Conservation (phyloP, 1,139 yeast genomes). For the Debaryomycetaceae sp. region DNA sequence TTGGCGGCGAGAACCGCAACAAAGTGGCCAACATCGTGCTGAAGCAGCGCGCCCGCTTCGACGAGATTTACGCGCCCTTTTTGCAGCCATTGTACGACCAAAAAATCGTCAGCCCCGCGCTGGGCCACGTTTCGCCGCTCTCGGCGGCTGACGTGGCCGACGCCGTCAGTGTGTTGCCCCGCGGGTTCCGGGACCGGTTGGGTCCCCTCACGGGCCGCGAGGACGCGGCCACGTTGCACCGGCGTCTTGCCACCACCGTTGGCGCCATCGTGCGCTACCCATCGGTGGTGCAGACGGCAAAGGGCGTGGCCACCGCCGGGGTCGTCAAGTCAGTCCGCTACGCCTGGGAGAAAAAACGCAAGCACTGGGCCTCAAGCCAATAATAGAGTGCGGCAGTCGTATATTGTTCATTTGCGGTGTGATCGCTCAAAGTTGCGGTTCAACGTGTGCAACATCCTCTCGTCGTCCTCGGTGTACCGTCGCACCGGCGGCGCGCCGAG, state of each 20-base stretch:
- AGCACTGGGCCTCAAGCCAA: conserved; percentile 1
- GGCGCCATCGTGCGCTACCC: conserved; percentile 62
- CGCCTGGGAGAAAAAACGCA: conserved; percentile 64
- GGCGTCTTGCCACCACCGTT: conserved; percentile 42
- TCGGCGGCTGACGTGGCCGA: conserved; percentile 10
- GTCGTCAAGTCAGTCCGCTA: conserved; percentile 64
- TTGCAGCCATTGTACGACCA: conserved; percentile 21
- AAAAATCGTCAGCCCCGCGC: conserved; percentile 12
- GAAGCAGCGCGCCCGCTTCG: conserved; percentile 68
- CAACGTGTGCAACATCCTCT: conserved; percentile 5
- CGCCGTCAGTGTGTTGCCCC: conserved; percentile 9
- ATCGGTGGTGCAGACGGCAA: conserved; percentile 69
- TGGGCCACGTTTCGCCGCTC: background rate
- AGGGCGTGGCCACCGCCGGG: conserved; percentile 90
- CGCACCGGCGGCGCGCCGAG: conserved; percentile 8
- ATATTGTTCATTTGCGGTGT: conserved; percentile 1
- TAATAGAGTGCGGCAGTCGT: background rate
- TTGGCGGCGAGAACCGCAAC: conserved; percentile 90
- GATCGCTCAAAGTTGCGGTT: conserved; percentile 7
- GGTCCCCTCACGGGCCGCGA: background rate
- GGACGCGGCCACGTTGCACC: conserved; percentile 18
- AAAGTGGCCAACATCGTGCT: conserved; percentile 81
- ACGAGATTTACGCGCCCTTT: conserved; percentile 67
- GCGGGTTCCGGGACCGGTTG: conserved; percentile 26
- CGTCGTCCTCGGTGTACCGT: conserved; percentile 8